Evolutionary conservation across 75 land plant genomes (phyloP).

Genomic region (Isoetes taiwanensis): DNA sequence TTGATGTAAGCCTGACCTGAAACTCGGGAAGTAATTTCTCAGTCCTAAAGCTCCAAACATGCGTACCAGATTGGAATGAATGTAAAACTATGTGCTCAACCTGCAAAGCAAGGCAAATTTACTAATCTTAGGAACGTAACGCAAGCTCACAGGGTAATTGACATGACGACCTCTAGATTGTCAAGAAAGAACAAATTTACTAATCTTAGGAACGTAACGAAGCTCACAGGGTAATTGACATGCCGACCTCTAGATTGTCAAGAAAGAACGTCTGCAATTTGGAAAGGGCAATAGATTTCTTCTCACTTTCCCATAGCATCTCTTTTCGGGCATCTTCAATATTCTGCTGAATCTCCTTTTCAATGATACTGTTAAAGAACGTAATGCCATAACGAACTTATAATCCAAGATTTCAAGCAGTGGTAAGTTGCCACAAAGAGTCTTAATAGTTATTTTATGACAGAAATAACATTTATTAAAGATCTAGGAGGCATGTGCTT

Average conservation of each 20-base stretch:
- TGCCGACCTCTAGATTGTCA: conserved; percentile 23
- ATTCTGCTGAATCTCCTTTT: conserved; percentile 14
- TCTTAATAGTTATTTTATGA: too few species aligned
- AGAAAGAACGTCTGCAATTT: conserved; percentile 17
- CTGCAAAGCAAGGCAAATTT: conserved; percentile 11
- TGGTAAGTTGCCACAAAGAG: background rate
- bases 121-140: background rate
- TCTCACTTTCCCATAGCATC: conserved; percentile 32
- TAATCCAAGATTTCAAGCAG: background rate
- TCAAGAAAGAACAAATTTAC: conserved; percentile 15
- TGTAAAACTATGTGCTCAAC: conserved; percentile 32
- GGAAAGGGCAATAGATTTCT: conserved; percentile 21
- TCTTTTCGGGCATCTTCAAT: conserved; percentile 21
- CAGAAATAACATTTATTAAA: too few species aligned
- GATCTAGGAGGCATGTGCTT: too few species aligned
- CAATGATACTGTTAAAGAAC: conserved; percentile 17
- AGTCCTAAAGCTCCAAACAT: conserved; percentile 21
- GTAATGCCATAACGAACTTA: background rate
- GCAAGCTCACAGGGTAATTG: background rate
- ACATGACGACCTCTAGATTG: conserved; percentile 18
- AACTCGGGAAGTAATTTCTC: conserved; percentile 11
- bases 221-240: background rate
- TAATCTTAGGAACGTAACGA: background rate
- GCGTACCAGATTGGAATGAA: conserved; percentile 18
- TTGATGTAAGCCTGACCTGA: too few species aligned